These are phyloP conservation scores for Cylindrodendrum hubeiense DNA, from an alignment of 2,329 filamentous ascomycete genomes.

Conservation along the genomic window DNA sequence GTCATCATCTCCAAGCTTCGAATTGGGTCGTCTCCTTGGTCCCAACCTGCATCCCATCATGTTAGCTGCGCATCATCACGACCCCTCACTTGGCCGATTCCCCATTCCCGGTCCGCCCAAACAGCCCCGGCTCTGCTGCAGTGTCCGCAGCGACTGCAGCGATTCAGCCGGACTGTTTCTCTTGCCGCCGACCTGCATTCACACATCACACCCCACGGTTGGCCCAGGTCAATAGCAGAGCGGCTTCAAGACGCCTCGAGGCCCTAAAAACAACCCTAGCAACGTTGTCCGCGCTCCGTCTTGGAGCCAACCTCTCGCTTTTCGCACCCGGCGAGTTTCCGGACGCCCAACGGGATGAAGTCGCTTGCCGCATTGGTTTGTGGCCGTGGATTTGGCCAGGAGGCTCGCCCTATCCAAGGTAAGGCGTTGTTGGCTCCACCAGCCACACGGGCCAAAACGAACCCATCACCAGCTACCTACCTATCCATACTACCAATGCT, in stretches of 20 bases:
- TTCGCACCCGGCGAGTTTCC: not conserved
- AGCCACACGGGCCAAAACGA: not conserved
- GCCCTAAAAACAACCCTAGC: not conserved
- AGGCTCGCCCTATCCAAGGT: not conserved
- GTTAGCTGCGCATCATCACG: constrained; percentile 19
- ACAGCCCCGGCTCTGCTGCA: not conserved
- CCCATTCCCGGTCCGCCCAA: constrained; percentile 8
- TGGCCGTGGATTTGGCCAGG: not conserved
- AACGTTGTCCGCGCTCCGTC: not conserved
- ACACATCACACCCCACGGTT: constrained; percentile 6
- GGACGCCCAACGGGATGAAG: not conserved
- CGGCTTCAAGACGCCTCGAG: not conserved
- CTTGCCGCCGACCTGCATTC: constrained; percentile 22
- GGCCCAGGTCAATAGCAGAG: not conserved
- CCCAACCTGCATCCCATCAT: not conserved
- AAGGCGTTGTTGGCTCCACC: not conserved
- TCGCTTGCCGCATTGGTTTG: not conserved
- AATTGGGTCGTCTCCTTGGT: not conserved
- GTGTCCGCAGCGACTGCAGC: not conserved
- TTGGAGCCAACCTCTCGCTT: not conserved
- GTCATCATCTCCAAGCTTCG: not conserved
- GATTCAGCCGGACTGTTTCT: constrained; percentile 17
- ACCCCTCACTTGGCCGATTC: constrained; percentile 24
- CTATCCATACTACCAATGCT: not conserved
- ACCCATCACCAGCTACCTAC: not conserved